Evolutionary conservation across 495 filamentous ascomycete genomes (phyloP).

Genomic region (Hyaloscypha hepaticicola): DNA sequence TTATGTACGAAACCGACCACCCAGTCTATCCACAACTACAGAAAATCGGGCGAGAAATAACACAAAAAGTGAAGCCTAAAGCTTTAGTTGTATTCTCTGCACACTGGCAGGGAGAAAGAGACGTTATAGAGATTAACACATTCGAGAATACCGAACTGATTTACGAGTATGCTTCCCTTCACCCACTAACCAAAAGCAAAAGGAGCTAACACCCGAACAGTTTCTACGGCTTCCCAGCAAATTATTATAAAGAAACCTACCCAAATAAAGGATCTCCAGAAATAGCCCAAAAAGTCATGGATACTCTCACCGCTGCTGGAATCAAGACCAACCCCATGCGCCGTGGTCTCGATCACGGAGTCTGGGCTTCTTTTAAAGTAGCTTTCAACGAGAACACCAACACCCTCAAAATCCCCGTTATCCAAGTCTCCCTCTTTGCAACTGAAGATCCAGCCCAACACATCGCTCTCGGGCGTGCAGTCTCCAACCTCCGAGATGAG

Average conservation of each 20-base stretch:
- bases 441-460: constrained; percentile 69
- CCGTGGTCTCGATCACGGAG: constrained; percentile 78
- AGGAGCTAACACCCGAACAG: constrained; percentile 35
- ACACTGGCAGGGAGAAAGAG: constrained; percentile 69
- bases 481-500: constrained; percentile 67
- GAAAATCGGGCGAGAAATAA: constrained; percentile 74
- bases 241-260: constrained; percentile 63
- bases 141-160: constrained; percentile 70
- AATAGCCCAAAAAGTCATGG: constrained; percentile 65
- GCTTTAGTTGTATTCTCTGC: constrained; percentile 86
- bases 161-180: constrained; percentile 60
- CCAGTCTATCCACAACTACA: constrained; percentile 71
- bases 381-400: constrained; percentile 71
- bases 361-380: constrained; percentile 37
- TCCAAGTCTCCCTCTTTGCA: constrained; percentile 76
- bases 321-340: constrained; percentile 64
- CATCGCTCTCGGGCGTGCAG: constrained; percentile 67
- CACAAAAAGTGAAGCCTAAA: constrained; percentile 71
- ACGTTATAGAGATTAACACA: constrained; percentile 69
- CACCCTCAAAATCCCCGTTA: constrained; percentile 72
- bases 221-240: constrained; percentile 75
- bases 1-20: constrained; percentile 73
- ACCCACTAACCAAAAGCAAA: constrained; percentile 9
- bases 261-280: constrained; percentile 66
- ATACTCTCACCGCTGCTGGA: constrained; percentile 53